Base-by-base conservation (phyloP, 179 eudicot species). In the Dionaea muscipula region DNA sequence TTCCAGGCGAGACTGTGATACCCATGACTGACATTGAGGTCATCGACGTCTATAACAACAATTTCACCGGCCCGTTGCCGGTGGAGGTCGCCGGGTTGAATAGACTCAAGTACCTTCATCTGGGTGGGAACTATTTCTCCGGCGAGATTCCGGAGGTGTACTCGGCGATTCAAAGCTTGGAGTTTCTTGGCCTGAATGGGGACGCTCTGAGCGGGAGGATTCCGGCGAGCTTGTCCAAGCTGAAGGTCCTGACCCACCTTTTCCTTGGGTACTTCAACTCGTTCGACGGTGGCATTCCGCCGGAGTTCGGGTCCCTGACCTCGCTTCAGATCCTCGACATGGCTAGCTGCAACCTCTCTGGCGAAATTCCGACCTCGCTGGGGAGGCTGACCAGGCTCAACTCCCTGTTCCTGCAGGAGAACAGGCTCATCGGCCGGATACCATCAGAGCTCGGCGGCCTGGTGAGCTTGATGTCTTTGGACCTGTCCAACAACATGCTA, bases 311-410 rank as follows among this genome's bases (percentile, higher is more conserved):
- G 22, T 36, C n/a, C 0, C 35, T 81, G 17, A 53, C 40, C 17
- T 49, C 71, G 7, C 60, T 81, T 0, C 49, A 36, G 17, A 10
- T 67, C 0, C 63, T 81, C 0, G 76, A 78, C 31, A 49, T 49
- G 28, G 53, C 53, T 10, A 49, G 18, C 28, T 15, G 84, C 35
- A 80, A 73, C 16, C 56, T 93, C 19, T 62, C 82, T 22, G 96
- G 96, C 12, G 76, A 64, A 54, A 85, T 93, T 31, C 99, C 99
- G 28, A n/a, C 23, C 23, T 61, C 68, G 2, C 35, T 93, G 9
- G 77, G 85, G 0, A 77, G 73, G 5, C 66, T 93, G 51, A 77
- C 75, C 52, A 67, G 55, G 20, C 54, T 85, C 12, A 64, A 84
- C 26, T 48, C 72, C 1, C 50, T 93, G 53, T 88, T 72, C 51